Evolutionary conservation across 176 grass and related monocot genomes (phyloP), one percentile per base, ranked within the genome.

Genomic region (Calamus simplicifolius): DNA sequence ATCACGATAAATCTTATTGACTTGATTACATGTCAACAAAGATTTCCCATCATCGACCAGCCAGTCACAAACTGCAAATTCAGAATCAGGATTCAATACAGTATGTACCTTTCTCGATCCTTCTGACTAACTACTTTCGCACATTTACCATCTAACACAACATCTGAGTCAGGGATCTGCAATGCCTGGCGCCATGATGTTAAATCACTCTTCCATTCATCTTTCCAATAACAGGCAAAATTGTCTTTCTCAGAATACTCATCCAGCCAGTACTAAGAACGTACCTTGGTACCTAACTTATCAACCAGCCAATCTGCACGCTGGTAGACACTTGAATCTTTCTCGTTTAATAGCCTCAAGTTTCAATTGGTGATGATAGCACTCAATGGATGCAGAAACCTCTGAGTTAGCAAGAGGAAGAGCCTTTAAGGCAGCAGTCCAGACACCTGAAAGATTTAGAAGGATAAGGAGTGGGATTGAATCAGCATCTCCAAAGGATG

Each of bases 31-130:
- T 98, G 93, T 63, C 92, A 85, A 72, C 93, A 98, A 75, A 98
- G 61, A 58, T 98, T 88, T 55, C 93, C 93, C 78, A 75, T 75
- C 63, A 18, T 85, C 25, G 84, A 92, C 78, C 87, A 92, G 56
- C 69, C 93, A 98, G 59, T 98, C 79, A n/a, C 93, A 98, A 66
- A 92, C 60, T 0, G 84, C 81, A 85, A 98, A 79, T 29, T 98
- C 87, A 54, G 78, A 88, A 60, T 81, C 84, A 28, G 81, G 87
- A 71, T 98, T 89, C 25, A 68, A n/a, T 75, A 98, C 43, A 19
- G 50, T 54, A 76, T 92, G 84, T 17, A 63, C 64, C 49, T 79
- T 14, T 84, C 74, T 77, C 78, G 85, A 28, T 89, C 69, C 50
- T 79, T 74, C 61, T 85, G 77, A 55, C 78, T 75, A 72, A 77